Percentiles rank a stretch among this genome's conserved stretches.
phyloP scores from a whole-genome alignment of 2,329 filamentous ascomycete genomes.

The Westerdykella ornata region DNA sequence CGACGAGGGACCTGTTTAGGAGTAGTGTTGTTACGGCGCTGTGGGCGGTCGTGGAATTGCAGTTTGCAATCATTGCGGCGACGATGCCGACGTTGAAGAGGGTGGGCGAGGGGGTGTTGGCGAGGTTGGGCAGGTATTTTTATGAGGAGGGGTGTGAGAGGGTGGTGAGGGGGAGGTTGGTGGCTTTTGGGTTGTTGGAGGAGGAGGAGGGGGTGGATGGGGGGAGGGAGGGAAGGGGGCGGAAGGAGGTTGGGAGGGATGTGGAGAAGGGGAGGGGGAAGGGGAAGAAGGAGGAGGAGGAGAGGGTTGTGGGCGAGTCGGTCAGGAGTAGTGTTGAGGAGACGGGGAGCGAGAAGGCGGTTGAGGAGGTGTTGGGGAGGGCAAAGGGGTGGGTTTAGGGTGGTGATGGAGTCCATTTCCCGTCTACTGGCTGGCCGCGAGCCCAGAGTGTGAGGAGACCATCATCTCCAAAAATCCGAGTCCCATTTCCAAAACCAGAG shows the following conservation, averaged over 20 bases:
- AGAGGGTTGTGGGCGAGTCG: too few species aligned
- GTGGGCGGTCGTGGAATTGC: constrained; percentile 21
- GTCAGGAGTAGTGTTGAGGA: too few species aligned
- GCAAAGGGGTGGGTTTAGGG: too few species aligned
- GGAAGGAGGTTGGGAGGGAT: not conserved
- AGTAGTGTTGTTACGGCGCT: constrained; percentile 15
- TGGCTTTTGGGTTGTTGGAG: constrained; percentile 11
- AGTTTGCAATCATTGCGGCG: constrained; percentile 23
- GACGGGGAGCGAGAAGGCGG: too few species aligned
- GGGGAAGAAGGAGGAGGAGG: constrained; percentile 7
- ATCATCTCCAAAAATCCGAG: too few species aligned
- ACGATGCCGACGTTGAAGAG: constrained; percentile 23
- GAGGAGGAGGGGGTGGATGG: not conserved
- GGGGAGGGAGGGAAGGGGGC: not conserved
- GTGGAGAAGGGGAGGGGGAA: constrained; percentile 16
- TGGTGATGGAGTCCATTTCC: too few species aligned
- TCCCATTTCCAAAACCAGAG: too few species aligned
- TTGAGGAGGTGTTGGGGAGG: too few species aligned
- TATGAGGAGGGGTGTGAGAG: constrained; percentile 15
- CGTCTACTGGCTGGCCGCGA: too few species aligned
- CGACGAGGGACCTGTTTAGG: constrained; percentile 14
- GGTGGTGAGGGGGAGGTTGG: constrained; percentile 9
- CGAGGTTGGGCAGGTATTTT: constrained; percentile 13
- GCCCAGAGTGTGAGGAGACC: too few species aligned
- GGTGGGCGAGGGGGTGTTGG: constrained; percentile 13